Conservation (phyloP, 2,329 filamentous ascomycete species). For the Aspergillus ibericus region DNA sequence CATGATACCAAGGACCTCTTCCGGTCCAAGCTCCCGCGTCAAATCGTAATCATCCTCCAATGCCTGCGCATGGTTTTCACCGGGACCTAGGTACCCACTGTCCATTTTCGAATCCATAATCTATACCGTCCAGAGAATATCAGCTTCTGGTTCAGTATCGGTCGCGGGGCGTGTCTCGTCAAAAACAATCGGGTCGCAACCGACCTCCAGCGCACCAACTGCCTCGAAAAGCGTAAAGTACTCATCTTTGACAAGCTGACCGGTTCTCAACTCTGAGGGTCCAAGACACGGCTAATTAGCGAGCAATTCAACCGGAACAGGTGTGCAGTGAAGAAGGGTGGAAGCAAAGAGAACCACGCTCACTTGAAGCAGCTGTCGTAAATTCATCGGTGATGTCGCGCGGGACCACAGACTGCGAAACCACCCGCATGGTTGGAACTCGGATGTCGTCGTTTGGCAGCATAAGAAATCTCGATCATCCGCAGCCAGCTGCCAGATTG, state of each 20-base stretch:
- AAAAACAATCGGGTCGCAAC: slow-evolving; percentile 16
- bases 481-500: slow-evolving; percentile 27
- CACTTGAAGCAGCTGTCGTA: slow-evolving; percentile 53
- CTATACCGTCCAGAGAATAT: slow-evolving; percentile 49
- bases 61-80: slow-evolving; percentile 58
- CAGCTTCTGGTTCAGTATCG: slow-evolving; percentile 9
- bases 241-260: slow-evolving; percentile 89
- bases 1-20: slow-evolving; percentile 88
- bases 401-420: slow-evolving; percentile 40
- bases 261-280: slow-evolving; percentile 66
- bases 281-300: slow-evolving; percentile 11
- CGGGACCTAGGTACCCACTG: slow-evolving; percentile 76
- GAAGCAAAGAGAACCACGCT: slow-evolving; percentile 4
- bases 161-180: neutral
- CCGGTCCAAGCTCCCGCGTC: slow-evolving; percentile 64
- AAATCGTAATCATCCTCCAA: slow-evolving; percentile 82
- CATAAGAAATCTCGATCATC: slow-evolving; percentile 28
- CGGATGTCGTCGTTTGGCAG: slow-evolving; percentile 36
- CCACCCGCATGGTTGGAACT: slow-evolving; percentile 31
- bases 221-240: slow-evolving; percentile 92
- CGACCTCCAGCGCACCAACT: slow-evolving; percentile 69
- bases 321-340: neutral
- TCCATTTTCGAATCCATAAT: slow-evolving; percentile 99
- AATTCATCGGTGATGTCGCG: slow-evolving; percentile 60
- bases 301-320: neutral